A percentile compares a stretch with the other conserved stretches of the same genome.
These are phyloP conservation scores for Populus hybrid DNA, from an alignment of 441 rosid genomes.

Conservation along the genomic window DNA sequence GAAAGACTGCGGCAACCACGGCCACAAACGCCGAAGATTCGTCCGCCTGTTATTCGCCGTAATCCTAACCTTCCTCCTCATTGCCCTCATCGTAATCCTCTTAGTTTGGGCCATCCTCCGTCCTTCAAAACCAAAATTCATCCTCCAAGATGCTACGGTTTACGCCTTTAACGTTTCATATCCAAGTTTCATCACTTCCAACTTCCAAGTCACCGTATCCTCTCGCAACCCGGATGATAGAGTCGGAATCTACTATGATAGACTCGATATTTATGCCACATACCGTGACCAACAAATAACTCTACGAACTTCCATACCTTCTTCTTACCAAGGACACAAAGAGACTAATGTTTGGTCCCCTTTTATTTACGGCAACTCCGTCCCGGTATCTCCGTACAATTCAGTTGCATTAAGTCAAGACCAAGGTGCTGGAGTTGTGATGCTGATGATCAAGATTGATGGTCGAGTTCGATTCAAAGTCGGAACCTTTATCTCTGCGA, in stretches of 20 bases:
- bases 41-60: constrained; percentile 33
- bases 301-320: constrained; percentile 47
- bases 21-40: constrained; percentile 26
- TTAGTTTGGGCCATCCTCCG: constrained; percentile 71
- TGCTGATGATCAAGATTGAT: constrained; percentile 49
- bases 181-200: constrained; percentile 70
- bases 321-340: constrained; percentile 75
- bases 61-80: constrained; percentile 44
- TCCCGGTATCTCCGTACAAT: constrained; percentile 79
- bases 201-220: constrained; percentile 73
- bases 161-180: constrained; percentile 64
- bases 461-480: constrained; percentile 85
- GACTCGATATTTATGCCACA: constrained; percentile 60
- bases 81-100: constrained; percentile 51
- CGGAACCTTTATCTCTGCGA: constrained; percentile 55
- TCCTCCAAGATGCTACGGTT: constrained; percentile 92
- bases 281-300: constrained; percentile 87
- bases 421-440: constrained; percentile 38
- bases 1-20: constrained; percentile 55
- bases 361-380: constrained; percentile 45
- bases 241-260: constrained; percentile 84
- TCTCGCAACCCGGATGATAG: constrained; percentile 72
- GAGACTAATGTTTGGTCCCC: constrained; percentile 84
- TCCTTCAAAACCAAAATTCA: constrained; percentile 69
- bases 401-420: constrained; percentile 37